phyloP scores from a whole-genome alignment of 2,329 filamentous ascomycete genomes.

The Nemania serpens region DNA sequence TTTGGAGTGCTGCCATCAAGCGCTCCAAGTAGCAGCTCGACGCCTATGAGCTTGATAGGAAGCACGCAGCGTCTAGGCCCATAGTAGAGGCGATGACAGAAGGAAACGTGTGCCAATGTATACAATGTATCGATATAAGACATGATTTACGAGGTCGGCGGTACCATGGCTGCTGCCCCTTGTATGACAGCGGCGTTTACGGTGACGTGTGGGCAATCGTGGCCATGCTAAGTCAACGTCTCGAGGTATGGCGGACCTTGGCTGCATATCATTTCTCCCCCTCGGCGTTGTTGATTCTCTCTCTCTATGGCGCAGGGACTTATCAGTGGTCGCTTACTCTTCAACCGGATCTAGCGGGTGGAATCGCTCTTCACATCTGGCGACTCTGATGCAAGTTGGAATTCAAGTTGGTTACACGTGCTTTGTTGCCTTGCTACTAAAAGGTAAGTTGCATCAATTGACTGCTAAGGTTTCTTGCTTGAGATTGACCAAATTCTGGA shows the following conservation, averaged over 20 bases:
- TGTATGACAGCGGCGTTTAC: slow-evolving; percentile 27
- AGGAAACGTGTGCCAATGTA: slow-evolving; percentile 8
- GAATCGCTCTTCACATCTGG: neutral
- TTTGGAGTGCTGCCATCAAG: slow-evolving; percentile 82
- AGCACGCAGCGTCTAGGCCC: slow-evolving; percentile 71
- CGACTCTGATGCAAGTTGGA: neutral
- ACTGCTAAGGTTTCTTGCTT: neutral
- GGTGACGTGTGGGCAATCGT: slow-evolving; percentile 13
- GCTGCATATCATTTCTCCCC: neutral
- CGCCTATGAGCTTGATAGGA: slow-evolving; percentile 65
- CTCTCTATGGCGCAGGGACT: neutral
- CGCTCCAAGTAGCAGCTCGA: slow-evolving; percentile 46
- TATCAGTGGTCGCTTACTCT: neutral
- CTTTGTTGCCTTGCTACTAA: no score
- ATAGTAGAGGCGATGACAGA: slow-evolving; percentile 43
- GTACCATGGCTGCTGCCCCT: slow-evolving; percentile 5
- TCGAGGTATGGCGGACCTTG: neutral
- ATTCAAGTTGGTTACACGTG: no score
- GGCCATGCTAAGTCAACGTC: slow-evolving; percentile 2
- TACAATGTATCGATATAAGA: slow-evolving; percentile 25
- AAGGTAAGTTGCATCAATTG: no score
- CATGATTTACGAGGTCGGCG: slow-evolving; percentile 9
- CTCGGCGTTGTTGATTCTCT: slow-evolving; percentile 5
- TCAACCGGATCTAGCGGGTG: neutral
- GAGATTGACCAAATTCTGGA: neutral